These are phyloP conservation scores for Arthrobotrys megalospora DNA, from an alignment of 2,329 filamentous ascomycete species.

Conservation along the genomic window DNA sequence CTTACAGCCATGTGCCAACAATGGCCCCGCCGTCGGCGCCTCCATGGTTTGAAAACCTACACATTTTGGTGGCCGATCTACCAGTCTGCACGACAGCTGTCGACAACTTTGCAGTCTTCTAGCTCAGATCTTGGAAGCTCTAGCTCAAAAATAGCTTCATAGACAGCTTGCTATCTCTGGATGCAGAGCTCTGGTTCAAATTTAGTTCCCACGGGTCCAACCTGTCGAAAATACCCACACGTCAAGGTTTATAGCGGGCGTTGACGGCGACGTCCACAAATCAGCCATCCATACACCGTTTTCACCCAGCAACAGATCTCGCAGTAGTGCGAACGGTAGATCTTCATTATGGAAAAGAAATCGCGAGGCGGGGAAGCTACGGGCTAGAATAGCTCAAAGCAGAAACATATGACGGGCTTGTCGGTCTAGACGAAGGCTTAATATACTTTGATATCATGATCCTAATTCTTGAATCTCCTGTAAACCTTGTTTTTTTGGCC, in stretches of 20 bases:
- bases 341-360: not conserved
- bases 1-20: not conserved
- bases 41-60: conserved; percentile 8
- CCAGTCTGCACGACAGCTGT: conserved; percentile 18
- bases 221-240: not conserved
- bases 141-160: not conserved
- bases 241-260: not conserved
- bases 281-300: not conserved
- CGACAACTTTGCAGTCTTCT: not conserved
- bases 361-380: not conserved
- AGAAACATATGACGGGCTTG: not conserved
- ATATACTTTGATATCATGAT: too few relatives aligned
- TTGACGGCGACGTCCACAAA: not conserved
- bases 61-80: conserved; percentile 1
- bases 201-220: not conserved
- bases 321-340: not conserved
- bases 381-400: not conserved
- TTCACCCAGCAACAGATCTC: not conserved
- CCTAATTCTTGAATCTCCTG: too few relatives aligned
- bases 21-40: conserved; percentile 1
- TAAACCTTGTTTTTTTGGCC: too few relatives aligned
- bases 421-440: too few relatives aligned
- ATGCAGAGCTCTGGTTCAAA: conserved; percentile 1
- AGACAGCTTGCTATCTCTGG: not conserved
- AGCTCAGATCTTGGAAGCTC: conserved; percentile 3